phyloP scores from a whole-genome alignment of 805 yeast genomes.

The Pichia eremophila region DNA sequence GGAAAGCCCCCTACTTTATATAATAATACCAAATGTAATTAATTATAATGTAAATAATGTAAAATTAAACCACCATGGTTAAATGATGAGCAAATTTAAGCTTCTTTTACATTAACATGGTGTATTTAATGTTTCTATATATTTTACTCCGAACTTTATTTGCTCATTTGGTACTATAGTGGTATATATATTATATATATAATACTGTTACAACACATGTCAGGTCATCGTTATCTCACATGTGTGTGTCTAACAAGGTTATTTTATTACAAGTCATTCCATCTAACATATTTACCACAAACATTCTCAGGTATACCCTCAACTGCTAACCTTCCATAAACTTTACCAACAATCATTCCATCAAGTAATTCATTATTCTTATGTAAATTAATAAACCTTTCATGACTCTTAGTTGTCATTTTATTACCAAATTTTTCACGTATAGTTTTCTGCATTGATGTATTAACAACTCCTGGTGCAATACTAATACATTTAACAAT shows the following conservation, averaged over 20 bases:
- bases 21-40: too few relatives aligned
- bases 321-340: constrained; percentile 58
- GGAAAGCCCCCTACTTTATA: too few relatives aligned
- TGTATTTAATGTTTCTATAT: too few relatives aligned
- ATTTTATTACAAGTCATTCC: constrained; percentile 4
- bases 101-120: too few relatives aligned
- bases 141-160: too few relatives aligned
- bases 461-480: constrained; percentile 94
- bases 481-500: constrained; percentile 54
- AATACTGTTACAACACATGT: too few relatives aligned
- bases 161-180: too few relatives aligned
- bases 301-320: constrained; percentile 46
- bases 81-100: neutral
- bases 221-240: too few relatives aligned
- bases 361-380: constrained; percentile 46
- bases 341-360: constrained; percentile 64
- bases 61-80: neutral
- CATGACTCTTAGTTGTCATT: constrained; percentile 54
- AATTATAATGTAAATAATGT: too few relatives aligned
- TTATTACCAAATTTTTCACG: constrained; percentile 49
- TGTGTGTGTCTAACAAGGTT: too few relatives aligned
- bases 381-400: constrained; percentile 59
- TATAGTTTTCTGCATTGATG: constrained; percentile 77
- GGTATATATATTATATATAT: too few relatives aligned
- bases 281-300: constrained; percentile 64